Evolutionary conservation across 2,329 filamentous ascomycete genomes (phyloP), one percentile per base, ranked within the genome.

Genomic region (Bipolaris victoriae): DNA sequence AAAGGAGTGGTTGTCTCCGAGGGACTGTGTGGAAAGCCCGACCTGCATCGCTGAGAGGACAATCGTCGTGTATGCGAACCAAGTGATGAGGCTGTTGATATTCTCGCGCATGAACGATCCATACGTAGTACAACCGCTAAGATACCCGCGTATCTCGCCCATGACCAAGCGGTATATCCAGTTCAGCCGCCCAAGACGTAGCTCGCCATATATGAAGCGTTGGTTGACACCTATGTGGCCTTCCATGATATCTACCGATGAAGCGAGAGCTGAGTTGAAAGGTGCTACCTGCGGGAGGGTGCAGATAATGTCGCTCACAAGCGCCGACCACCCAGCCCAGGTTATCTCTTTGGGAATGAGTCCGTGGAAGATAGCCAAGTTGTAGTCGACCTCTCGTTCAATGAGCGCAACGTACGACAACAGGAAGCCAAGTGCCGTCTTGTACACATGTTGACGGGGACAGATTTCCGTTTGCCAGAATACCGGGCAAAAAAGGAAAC

Each of bases 41-140:
- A 71, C 67, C 43, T 70, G 67, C 65, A 71, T 69, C 5, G 67
- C 67, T 2, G 66, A 67, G 3, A 71, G 60, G 1, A 67, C 68
- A 22, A 70, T 66, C 10, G 68, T 69, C 10, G 63, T 64, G 55
- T 68, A 70, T 44, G 64, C 64, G 46, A 68, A 69, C 1, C 66
- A 58, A 5, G 63, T 63, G 31, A 68, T 66, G 18, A 70, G 53
- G 10, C 63, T 68, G 48, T 64, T 68, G 22, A 67, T 24, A 43
- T 70, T 70, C 6, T 67, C 61, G 20, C 62, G 60, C 29, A 69
- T 53, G 45, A 69, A 69, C 3, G 63, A 60, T n/a, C 64, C 60
- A 35, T 69, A 69, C 11, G 66, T 67, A 3, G 64, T 68, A 40
- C 66, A 69, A 2, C 58, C 51, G 36, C 58, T 66, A 31, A 65